These are phyloP conservation scores for Paragyromitra xinjiangensis DNA, from an alignment of 495 filamentous ascomycete species.

Conservation along the genomic window DNA sequence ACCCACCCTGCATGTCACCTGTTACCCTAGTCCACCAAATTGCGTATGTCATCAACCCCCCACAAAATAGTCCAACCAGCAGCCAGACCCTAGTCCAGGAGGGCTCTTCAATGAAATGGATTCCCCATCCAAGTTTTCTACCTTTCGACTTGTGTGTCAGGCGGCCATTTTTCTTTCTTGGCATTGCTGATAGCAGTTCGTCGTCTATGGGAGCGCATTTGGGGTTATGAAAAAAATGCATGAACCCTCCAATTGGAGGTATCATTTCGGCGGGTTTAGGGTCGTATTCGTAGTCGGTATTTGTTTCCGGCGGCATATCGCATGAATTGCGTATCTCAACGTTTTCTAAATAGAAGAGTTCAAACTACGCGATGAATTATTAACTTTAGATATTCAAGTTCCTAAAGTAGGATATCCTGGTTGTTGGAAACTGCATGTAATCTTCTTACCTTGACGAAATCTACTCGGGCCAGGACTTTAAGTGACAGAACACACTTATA, in stretches of 20 bases:
- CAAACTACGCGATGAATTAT: background rate
- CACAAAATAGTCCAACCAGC: background rate
- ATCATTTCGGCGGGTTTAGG: background rate
- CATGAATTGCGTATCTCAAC: slow-evolving; percentile 1
- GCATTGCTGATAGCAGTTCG: background rate
- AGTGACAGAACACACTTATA: background rate
- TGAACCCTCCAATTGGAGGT: slow-evolving; percentile 8
- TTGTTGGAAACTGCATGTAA: no score
- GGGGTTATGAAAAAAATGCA: slow-evolving; percentile 5
- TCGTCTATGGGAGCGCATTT: background rate
- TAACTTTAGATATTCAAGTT: background rate
- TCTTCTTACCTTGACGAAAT: slow-evolving; percentile 7
- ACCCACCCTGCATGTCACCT: slow-evolving; percentile 1
- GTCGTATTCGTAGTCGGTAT: background rate
- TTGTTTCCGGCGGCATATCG: background rate
- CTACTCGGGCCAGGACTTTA: background rate
- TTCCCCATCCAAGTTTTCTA: slow-evolving; percentile 5
- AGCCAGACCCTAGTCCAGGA: slow-evolving; percentile 1
- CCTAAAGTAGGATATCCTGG: background rate
- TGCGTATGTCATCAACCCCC: background rate
- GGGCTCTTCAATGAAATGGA: slow-evolving; percentile 16
- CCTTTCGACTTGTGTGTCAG: background rate
- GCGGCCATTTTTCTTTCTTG: background rate
- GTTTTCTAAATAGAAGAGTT: background rate
- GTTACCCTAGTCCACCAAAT: background rate